Conservation (phyloP, 2,329 filamentous ascomycete species). For the Xylariaceae sp. region DNA sequence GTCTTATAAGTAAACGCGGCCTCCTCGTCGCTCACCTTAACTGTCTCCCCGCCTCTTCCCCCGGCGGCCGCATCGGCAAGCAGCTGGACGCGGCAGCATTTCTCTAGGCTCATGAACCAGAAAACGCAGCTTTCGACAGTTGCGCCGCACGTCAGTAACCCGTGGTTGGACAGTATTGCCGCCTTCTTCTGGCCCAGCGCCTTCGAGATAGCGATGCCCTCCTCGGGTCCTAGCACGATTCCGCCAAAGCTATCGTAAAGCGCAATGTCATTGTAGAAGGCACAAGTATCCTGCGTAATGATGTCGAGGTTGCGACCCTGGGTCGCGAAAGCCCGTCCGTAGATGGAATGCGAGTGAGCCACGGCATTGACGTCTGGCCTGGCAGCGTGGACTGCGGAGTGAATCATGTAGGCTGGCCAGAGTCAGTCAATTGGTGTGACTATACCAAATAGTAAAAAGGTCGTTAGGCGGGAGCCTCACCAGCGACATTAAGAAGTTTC, state of each 20-base stretch:
- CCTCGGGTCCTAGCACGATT: constrained; percentile 54
- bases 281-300: constrained; percentile 64
- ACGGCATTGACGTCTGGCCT: constrained; percentile 58
- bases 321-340: constrained; percentile 61
- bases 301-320: constrained; percentile 66
- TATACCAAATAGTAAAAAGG: not conserved
- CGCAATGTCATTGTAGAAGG: constrained; percentile 57
- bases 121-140: constrained; percentile 55
- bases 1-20: constrained; percentile 68
- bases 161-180: constrained; percentile 58
- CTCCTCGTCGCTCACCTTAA: constrained; percentile 70
- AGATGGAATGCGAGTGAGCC: constrained; percentile 57
- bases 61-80: constrained; percentile 62
- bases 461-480: constrained; percentile 10
- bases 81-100: constrained; percentile 51
- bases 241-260: constrained; percentile 53
- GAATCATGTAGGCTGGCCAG: constrained; percentile 49
- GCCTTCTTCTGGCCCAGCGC: constrained; percentile 54
- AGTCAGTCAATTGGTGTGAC: not conserved
- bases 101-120: constrained; percentile 57
- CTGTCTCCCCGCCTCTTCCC: constrained; percentile 63
- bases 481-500: constrained; percentile 39
- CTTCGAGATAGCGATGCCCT: constrained; percentile 52
- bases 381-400: constrained; percentile 55
- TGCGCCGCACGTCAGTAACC: constrained; percentile 53